Evolutionary conservation across 2,329 filamentous ascomycete genomes (phyloP).

Genomic region (Sarocladium brachiariae): DNA sequence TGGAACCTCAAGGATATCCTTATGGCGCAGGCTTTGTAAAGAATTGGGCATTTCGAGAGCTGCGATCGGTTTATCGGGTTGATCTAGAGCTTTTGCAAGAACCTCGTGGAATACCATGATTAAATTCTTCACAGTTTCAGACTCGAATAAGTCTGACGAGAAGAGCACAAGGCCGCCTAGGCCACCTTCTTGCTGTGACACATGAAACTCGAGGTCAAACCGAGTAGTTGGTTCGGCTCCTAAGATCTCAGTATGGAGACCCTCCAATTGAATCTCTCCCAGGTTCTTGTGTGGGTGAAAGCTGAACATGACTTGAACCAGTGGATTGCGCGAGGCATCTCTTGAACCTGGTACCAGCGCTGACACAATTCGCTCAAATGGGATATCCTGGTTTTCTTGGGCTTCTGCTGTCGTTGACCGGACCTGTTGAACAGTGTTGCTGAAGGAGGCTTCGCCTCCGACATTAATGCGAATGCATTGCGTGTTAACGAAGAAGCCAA

Average conservation of each 20-base stretch:
- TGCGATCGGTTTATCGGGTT: constrained; percentile 2
- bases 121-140: constrained; percentile 16
- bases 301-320: constrained; percentile 16
- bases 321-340: constrained; percentile 15
- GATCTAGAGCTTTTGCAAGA: constrained; percentile 13
- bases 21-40: background rate
- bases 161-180: constrained; percentile 15
- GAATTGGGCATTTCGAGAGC: constrained; percentile 8
- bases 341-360: constrained; percentile 8
- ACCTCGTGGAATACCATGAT: constrained; percentile 14
- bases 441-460: background rate
- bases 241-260: constrained; percentile 11
- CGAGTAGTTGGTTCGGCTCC: background rate
- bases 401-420: constrained; percentile 6
- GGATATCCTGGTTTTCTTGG: constrained; percentile 12
- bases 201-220: constrained; percentile 13
- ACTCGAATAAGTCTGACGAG: constrained; percentile 17
- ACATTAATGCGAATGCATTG: constrained; percentile 8
- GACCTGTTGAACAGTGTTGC: constrained; percentile 9
- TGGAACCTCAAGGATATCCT: no score
- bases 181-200: constrained; percentile 14
- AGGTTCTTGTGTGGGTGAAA: constrained; percentile 18
- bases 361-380: constrained; percentile 12
- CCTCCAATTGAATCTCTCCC: constrained; percentile 15
- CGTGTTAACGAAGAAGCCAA: constrained; percentile 11